Evolutionary conservation across 192 early-diverging fungal species (phyloP), one percentile per base, ranked within the genome.

Genomic region (Coemansia sp.): DNA sequence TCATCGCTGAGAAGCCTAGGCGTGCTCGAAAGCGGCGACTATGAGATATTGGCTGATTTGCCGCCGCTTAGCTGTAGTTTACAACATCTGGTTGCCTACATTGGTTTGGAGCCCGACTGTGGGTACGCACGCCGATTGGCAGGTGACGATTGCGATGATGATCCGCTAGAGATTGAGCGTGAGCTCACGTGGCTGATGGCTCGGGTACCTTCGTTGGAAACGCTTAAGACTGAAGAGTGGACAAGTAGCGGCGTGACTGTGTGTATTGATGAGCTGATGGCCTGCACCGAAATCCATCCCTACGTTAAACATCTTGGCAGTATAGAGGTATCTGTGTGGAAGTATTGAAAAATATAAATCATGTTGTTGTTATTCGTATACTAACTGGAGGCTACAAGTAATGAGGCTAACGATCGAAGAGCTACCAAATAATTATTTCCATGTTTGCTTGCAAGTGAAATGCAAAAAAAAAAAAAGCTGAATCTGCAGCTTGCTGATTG

Each of bases 161-260:
- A 54, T n/a, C 59, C 65, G 18, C 65, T 72, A 38, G 62, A 44
- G 34, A 57, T 80, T 12, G 78, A 80, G 41, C 63, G 65, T 11
- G 78, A 80, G 67, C 49, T 80, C 55, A 31, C 68, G 18, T 80
- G 78, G 73, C 13, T 80, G 7, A 16, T 80, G 36, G 71, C 78
- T 22, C 78, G 78, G 11, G 44, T 76, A 16, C 74, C 78, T 3
- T 75, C 78, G 24, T 51, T 80, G 36, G 16, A 15, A 7, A 40
- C 62, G 43, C 54, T 80, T 13, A 70, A 73, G 57, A 72, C 74
- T 20, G 74, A 80, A 52, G 42, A 60, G 29, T 72, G 64, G 73
- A 80, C 78, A 3, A 67, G 66, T 20, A 31, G 55, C 43, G 73
- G 74, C 1, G 63, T 80, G n/a, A 12, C 22, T 1, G 40, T 43